A percentile compares a stretch with the other conserved stretches of the same genome.
These are phyloP conservation scores for Pulveroboletus ravenelii DNA, from an alignment of 768 basidiomycete species.

Conservation along the genomic window DNA sequence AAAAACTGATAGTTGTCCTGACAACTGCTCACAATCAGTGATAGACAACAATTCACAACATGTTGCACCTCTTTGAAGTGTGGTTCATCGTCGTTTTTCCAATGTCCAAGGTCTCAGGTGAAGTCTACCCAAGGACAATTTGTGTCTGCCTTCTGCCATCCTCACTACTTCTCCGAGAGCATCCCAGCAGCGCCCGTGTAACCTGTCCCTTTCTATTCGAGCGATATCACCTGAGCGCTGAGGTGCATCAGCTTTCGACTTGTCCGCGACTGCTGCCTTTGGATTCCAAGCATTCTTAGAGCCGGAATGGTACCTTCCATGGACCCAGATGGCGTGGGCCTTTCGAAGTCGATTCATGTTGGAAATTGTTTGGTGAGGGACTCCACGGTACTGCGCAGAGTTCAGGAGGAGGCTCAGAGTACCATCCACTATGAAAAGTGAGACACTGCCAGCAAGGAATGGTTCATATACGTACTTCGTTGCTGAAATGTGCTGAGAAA, in stretches of 20 bases:
- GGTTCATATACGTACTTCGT: constrained; percentile 39
- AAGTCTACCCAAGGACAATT: constrained; percentile 48
- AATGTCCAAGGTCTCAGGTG: constrained; percentile 24
- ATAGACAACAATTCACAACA: background rate
- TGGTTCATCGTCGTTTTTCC: constrained; percentile 6
- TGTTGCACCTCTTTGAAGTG: background rate
- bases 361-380: constrained; percentile 54
- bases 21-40: constrained; percentile 6
- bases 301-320: constrained; percentile 16
- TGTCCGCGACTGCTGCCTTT: constrained; percentile 26
- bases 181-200: constrained; percentile 40
- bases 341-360: constrained; percentile 42
- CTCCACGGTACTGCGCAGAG: constrained; percentile 59
- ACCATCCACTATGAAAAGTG: constrained; percentile 52
- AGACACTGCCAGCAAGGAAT: constrained; percentile 2
- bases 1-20: background rate
- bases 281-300: constrained; percentile 37
- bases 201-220: constrained; percentile 20
- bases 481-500: constrained; percentile 54
- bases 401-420: constrained; percentile 59
- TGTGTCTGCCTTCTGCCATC: constrained; percentile 55
- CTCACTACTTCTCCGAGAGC: constrained; percentile 49
- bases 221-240: constrained; percentile 14
- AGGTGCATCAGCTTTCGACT: constrained; percentile 11
- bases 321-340: constrained; percentile 24